These are phyloP conservation scores for Aspergillus fructus DNA, from an alignment of 2,329 filamentous ascomycete species.

Conservation along the genomic window DNA sequence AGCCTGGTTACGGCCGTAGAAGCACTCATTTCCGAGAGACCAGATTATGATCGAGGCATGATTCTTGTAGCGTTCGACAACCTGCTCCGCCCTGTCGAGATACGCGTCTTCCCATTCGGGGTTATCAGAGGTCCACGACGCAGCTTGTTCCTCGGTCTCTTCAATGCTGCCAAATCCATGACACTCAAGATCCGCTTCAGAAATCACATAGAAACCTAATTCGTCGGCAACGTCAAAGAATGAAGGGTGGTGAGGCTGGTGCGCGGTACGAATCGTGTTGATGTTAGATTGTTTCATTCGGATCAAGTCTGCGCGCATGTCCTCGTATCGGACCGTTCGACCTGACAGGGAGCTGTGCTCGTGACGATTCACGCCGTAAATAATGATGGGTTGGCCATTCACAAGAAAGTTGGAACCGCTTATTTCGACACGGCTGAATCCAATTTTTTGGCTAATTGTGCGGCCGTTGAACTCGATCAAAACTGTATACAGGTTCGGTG, in stretches of 20 bases:
- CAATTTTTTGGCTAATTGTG: constrained; percentile 54
- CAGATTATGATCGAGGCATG: constrained; percentile 70
- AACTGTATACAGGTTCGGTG: constrained; percentile 60
- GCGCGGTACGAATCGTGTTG: constrained; percentile 68
- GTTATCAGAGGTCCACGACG: constrained; percentile 13
- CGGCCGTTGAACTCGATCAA: constrained; percentile 35
- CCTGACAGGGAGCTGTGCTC: constrained; percentile 67
- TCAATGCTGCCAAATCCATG: constrained; percentile 11
- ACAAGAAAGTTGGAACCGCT: constrained; percentile 53
- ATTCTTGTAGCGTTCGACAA: constrained; percentile 69
- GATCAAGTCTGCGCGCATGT: constrained; percentile 60
- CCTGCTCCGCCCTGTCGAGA: constrained; percentile 63
- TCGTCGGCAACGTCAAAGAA: constrained; percentile 14
- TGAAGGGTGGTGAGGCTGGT: constrained; percentile 56
- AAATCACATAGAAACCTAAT: constrained; percentile 10
- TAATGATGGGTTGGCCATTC: constrained; percentile 61
- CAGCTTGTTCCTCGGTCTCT: not conserved
- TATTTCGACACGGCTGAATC: constrained; percentile 65
- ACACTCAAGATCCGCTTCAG: constrained; percentile 13
- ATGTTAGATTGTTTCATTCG: constrained; percentile 71
- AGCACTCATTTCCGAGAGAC: constrained; percentile 72
- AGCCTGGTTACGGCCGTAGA: constrained; percentile 67
- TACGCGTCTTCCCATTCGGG: constrained; percentile 50
- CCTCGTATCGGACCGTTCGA: constrained; percentile 62
- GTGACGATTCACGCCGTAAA: constrained; percentile 67